Conservation (phyloP, 495 filamentous ascomycete species). For the Penicillium robsamsonii region DNA sequence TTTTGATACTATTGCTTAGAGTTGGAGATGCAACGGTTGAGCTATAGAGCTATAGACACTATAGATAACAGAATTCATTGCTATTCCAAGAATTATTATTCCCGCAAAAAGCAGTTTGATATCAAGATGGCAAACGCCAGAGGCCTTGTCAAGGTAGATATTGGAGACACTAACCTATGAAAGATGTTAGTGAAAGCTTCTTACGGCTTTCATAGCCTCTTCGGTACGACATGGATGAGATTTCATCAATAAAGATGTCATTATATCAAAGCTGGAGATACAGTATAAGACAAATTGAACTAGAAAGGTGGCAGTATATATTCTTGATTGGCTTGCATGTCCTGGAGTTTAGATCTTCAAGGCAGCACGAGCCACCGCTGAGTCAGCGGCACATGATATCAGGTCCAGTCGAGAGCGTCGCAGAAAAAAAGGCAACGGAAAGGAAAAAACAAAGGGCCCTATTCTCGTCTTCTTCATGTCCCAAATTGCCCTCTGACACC, state of each 20-base stretch:
- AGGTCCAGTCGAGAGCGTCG: constrained; percentile 30
- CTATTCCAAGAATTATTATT: no score
- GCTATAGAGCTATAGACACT: no score
- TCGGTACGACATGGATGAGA: not conserved
- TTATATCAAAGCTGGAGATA: not conserved
- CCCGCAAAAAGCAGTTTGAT: no score
- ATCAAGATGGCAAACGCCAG: no score
- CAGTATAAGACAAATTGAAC: not conserved
- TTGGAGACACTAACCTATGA: no score
- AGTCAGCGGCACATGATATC: constrained; percentile 46
- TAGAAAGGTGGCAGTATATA: not conserved
- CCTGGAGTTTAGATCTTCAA: not conserved
- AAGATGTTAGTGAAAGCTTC: not conserved
- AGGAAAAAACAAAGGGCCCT: constrained; percentile 26
- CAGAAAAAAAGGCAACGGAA: constrained; percentile 36
- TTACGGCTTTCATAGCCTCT: not conserved
- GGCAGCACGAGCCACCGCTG: constrained; percentile 19
- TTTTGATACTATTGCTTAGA: no score
- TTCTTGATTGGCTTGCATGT: not conserved
- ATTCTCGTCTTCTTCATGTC: constrained; percentile 21
- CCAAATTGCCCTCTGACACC: constrained; percentile 30
- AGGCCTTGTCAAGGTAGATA: no score
- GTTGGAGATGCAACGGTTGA: no score
- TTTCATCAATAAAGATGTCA: not conserved
- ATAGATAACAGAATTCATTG: no score